Conservation (phyloP, 169 alveolate species). For the Plasmodium falciparum region DNA sequence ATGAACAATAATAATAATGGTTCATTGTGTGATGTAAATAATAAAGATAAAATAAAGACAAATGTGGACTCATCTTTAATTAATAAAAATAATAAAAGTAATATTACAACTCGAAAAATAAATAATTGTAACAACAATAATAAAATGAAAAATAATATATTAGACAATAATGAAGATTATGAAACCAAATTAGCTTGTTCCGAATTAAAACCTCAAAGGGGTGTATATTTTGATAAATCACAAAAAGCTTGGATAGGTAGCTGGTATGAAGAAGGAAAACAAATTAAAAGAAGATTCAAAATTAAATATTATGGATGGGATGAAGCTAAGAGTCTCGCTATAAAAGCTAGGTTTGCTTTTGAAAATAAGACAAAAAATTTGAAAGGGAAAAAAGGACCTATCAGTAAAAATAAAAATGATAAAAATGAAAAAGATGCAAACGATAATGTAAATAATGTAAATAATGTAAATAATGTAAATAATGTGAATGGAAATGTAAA, state of each 20-base stretch:
- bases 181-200: slow-evolving; percentile 19
- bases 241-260: slow-evolving; percentile 78
- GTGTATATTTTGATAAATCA: slow-evolving; percentile 72
- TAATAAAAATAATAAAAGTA: slow-evolving; percentile 10
- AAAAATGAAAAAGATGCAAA: slow-evolving; percentile 4
- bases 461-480: no score
- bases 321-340: slow-evolving; percentile 67
- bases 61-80: neutral
- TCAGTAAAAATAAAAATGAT: neutral
- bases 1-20: neutral
- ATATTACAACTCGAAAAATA: neutral
- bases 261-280: slow-evolving; percentile 77
- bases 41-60: slow-evolving; percentile 16
- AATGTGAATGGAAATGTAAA: neutral
- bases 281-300: slow-evolving; percentile 64
- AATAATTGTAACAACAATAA: neutral
- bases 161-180: slow-evolving; percentile 29
- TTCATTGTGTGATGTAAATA: neutral
- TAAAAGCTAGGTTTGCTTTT: slow-evolving; percentile 64
- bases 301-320: slow-evolving; percentile 77
- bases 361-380: slow-evolving; percentile 46
- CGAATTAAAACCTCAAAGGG: slow-evolving; percentile 73
- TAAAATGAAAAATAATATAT: neutral
- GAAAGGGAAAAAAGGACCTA: slow-evolving; percentile 8
- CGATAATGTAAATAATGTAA: no score